Base-by-base conservation (phyloP, 1,284 basidiomycete genomes). In the Hemileia vastatrix region DNA sequence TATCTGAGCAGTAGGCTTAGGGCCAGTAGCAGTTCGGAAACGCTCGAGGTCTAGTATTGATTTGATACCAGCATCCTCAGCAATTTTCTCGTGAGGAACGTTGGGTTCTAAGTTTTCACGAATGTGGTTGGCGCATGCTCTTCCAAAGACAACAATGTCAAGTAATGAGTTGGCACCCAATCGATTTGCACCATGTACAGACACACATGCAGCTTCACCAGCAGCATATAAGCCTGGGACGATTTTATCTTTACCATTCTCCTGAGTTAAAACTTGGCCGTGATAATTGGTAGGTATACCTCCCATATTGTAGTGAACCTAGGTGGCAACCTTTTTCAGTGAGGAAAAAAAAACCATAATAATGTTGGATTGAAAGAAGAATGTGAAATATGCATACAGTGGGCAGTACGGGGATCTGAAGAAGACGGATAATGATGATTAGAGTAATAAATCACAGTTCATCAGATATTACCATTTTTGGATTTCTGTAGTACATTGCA, bases 221-320 rank as follows among this genome's bases (percentile, higher is more conserved):
- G 95, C 95, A 64, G 95, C 95, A 78, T 98, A 99, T 5, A 99
- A 82, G 71, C 95, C 95, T 59, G 93, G 92, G 36, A 99, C 95
- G 65, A 95, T 79, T 79, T 91, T 83, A 80, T 99, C 95, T 56
- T 95, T 86, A 72, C 94, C 95, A 60, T 86, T 80, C 54, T 67
- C 68, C 67, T 70, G 66, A 45, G 70, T 96, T 69, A 99, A 76
- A 67, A 93, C 95, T 79, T 99, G 93, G 70, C 95, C 95, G 63
- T 94, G 98, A 81, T 93, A 99, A 77, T 85, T 91, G 66, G 95
- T 98, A 62, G 95, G 95, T 77, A 99, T 97, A 82, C 95, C 95
- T 79, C 95, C 95, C 95, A 98, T 83, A 68, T 74, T 76, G 74
- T 76, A 76, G 69, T 76, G 75, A 23, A 60, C 58, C 58, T 60